phyloP scores from a whole-genome alignment of 441 rosid genomes.

The Aleurites moluccanus region DNA sequence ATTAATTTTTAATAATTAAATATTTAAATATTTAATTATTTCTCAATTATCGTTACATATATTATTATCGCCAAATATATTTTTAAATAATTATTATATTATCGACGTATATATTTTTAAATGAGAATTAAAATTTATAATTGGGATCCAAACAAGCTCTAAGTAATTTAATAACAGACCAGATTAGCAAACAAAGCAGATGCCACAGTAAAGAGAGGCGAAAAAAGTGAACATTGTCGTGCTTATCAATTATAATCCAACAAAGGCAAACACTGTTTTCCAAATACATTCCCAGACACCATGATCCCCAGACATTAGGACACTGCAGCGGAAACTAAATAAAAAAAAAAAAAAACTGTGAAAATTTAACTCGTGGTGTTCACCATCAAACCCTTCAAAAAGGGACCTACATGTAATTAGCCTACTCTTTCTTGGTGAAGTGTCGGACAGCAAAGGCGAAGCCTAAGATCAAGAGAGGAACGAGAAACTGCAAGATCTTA shows the following conservation, averaged over 20 bases:
- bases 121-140: no score
- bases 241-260: background rate
- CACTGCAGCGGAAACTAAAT: background rate
- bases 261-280: background rate
- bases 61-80: no score
- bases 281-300: background rate
- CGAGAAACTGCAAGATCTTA: slow-evolving; percentile 78
- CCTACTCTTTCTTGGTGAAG: slow-evolving; percentile 74
- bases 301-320: background rate
- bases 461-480: slow-evolving; percentile 81
- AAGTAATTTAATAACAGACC: background rate
- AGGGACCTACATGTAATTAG: background rate
- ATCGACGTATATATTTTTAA: no score
- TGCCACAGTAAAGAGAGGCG: background rate
- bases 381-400: background rate
- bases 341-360: background rate
- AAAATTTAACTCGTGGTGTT: background rate
- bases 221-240: background rate
- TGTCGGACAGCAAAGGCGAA: slow-evolving; percentile 64
- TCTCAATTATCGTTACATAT: no score
- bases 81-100: no score
- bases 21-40: no score
- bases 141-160: no score
- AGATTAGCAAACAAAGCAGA: background rate
- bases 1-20: no score